A percentile compares a stretch with the other conserved stretches of the same genome.
Conservation (phyloP, 176 grass and related monocot genomes). For the Phoenix dactylifera region DNA sequence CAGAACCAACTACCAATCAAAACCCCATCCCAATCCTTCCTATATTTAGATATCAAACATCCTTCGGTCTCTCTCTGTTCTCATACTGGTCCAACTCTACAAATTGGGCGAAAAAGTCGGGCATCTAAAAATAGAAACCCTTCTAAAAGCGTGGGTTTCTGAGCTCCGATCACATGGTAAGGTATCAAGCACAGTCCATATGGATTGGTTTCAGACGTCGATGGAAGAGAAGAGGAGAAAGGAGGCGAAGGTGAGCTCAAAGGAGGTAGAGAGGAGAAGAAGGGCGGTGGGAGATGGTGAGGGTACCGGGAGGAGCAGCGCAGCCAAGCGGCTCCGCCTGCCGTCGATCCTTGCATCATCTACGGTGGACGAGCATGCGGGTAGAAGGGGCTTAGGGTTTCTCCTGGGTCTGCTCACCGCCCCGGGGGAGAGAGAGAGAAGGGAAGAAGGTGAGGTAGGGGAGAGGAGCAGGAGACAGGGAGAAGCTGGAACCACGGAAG, state of each 20-base stretch:
- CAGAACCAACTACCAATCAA: too few relatives aligned
- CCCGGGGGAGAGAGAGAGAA: background rate
- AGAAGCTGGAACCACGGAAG: constrained; percentile 2
- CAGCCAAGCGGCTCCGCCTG: background rate
- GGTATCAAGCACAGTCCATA: background rate
- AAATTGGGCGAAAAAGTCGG: too few relatives aligned
- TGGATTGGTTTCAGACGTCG: background rate
- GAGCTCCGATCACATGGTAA: too few relatives aligned
- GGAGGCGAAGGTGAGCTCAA: background rate
- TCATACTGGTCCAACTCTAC: too few relatives aligned
- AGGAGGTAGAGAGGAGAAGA: background rate
- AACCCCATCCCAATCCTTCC: too few relatives aligned
- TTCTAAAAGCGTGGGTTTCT: too few relatives aligned
- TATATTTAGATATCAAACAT: too few relatives aligned
- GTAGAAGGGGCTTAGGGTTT: background rate
- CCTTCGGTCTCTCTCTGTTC: too few relatives aligned
- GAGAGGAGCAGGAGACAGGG: background rate
- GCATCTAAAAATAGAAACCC: too few relatives aligned
- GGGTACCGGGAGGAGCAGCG: background rate
- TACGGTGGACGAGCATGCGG: background rate
- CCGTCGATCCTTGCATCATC: constrained; percentile 7
- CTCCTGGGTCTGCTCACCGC: background rate
- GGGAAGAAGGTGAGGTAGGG: background rate
- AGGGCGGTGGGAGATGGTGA: background rate
- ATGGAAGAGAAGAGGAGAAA: background rate